Conservation (phyloP, 2,329 filamentous ascomycete species). For the Fulvia fulva region DNA sequence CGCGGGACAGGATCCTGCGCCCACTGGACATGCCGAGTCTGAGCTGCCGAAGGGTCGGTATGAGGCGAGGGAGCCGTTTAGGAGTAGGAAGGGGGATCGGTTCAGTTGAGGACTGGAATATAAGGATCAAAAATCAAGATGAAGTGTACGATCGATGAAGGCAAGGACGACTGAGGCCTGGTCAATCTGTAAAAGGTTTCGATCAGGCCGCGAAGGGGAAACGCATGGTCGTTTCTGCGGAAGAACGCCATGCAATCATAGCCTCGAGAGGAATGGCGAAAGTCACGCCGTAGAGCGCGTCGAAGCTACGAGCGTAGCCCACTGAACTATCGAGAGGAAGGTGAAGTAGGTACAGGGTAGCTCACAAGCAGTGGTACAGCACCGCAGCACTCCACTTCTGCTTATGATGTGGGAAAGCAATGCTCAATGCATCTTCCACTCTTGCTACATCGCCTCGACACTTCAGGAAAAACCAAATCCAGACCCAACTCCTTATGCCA, state of each 20-base stretch:
- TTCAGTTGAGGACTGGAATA: slow-evolving; percentile 48
- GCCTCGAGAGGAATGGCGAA: too few relatives aligned
- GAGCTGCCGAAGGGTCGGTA: slow-evolving; percentile 82
- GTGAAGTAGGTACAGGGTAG: background rate
- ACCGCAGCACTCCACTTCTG: background rate
- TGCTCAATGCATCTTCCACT: background rate
- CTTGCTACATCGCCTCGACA: background rate
- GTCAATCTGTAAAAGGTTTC: too few relatives aligned
- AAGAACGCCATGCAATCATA: too few relatives aligned
- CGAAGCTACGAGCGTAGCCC: too few relatives aligned
- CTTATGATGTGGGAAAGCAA: background rate
- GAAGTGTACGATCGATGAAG: too few relatives aligned
- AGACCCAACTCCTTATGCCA: background rate
- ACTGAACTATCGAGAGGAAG: background rate
- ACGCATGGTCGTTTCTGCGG: too few relatives aligned
- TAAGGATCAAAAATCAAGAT: background rate
- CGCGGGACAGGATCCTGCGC: slow-evolving; percentile 64
- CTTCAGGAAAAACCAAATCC: background rate
- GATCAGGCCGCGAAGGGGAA: too few relatives aligned
- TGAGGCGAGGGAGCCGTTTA: slow-evolving; percentile 72
- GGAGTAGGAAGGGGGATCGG: slow-evolving; percentile 77
- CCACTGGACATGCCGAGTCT: slow-evolving; percentile 71
- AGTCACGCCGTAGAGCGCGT: too few relatives aligned
- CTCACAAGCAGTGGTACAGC: background rate
- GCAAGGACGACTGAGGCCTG: background rate